Base-by-base conservation (phyloP, 2,329 filamentous ascomycete species). In the Lojkania enalia region DNA sequence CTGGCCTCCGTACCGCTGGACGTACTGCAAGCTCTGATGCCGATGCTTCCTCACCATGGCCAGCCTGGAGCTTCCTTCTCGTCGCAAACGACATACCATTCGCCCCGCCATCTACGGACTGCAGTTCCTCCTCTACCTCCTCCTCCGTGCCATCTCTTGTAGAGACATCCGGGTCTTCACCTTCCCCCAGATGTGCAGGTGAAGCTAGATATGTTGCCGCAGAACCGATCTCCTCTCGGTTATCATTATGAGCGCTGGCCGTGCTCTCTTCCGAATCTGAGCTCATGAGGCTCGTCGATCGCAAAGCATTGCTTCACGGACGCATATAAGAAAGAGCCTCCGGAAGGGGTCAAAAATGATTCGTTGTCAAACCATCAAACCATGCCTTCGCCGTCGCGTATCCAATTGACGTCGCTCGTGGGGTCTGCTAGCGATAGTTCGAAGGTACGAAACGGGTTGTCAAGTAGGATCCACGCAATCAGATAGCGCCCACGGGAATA, bases 181-280 rank as follows among this genome's bases (percentile, higher is more conserved):
- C 15, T n/a, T 29, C 39, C 57, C 81, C 77, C 49, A 73, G 71
- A 27, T 80, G 78, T 19, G 78, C 57, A 36, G 74, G 76, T 55
- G 80, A 78, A n/a, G 74, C 64, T n/a, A 77, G 80, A 43, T 76
- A 77, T 49, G 77, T 73, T 43, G 81, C 78, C 61, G 70, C 57
- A 44, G 69, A 59, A 46, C 72, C 64, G 52, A 73, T 66, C 48
- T 72, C 69, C 40, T 70, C 73, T 54, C 71, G 61, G 66, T 78
- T 72, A 63, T 79, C 75, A 66, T 83, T 77, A 68, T 74, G 74
- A 74, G 74, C 80, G 74, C 80, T 80, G 71, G 78, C 77, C 69
- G 82, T 76, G 71, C 74, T 80, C 75, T 79, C 80, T 75, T 77
- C 77, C 71, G 77, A 77, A 77, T 77, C 81, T 76, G 80, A 83